A percentile compares a stretch with the other conserved stretches of the same genome.
Evolutionary conservation across 768 basidiomycete species (phyloP).

Genomic region (Rhizopogon salebrosus): DNA sequence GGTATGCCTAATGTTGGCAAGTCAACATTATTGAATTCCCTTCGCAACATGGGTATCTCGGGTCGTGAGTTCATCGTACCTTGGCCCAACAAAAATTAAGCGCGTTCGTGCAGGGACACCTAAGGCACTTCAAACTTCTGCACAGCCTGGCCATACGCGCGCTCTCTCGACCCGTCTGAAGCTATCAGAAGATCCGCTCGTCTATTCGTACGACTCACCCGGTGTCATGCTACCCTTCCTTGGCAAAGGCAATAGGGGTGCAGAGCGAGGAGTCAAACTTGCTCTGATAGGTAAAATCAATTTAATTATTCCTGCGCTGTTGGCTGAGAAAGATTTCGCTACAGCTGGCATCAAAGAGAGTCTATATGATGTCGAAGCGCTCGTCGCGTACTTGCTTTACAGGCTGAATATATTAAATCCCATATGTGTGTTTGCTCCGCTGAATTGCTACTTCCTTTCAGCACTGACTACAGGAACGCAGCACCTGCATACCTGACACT

Average conservation of each 20-base stretch:
- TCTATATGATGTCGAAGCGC: conserved; percentile 77
- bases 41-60: conserved; percentile 80
- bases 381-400: conserved; percentile 85
- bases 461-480: conserved; percentile 21
- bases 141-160: conserved; percentile 87
- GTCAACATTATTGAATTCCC: conserved; percentile 87
- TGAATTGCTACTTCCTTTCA: conserved; percentile 8
- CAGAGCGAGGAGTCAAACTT: conserved; percentile 89
- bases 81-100: background rate
- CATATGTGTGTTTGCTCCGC: conserved; percentile 42
- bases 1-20: conserved; percentile 99
- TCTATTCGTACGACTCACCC: conserved; percentile 94
- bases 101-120: conserved; percentile 49
- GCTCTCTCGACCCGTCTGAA: conserved; percentile 86
- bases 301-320: conserved; percentile 1
- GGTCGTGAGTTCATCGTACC: conserved; percentile 60
- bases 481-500: conserved; percentile 68
- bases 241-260: conserved; percentile 77
- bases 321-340: conserved; percentile 6
- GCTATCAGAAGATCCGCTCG: conserved; percentile 70
- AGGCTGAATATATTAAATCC: conserved; percentile 77
- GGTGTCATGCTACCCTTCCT: conserved; percentile 97
- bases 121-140: conserved; percentile 86
- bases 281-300: conserved; percentile 74
- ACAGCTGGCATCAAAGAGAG: conserved; percentile 93